Evolutionary conservation across 2,329 filamentous ascomycete species (phyloP), one percentile per base, ranked within the genome.

Genomic region (Knoxdaviesia capensis): DNA sequence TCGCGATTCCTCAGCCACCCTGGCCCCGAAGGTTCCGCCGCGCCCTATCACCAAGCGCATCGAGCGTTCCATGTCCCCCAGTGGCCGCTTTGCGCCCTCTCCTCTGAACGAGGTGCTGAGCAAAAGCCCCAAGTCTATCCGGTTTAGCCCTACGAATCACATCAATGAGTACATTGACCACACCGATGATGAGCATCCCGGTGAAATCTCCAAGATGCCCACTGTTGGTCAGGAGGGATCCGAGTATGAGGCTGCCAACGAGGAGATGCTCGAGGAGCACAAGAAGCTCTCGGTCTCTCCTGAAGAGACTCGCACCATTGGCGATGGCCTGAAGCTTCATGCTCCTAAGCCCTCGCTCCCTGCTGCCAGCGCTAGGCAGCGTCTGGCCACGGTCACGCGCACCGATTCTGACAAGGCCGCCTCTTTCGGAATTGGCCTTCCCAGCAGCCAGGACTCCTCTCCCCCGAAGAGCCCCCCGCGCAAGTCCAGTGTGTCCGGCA

Each of bases 391-490:
- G 9, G 86, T 94, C 46, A 94, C 88, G 33, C 79, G 84, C 49
- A 94, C 87, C 49, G 86, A 94, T 61, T 93, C 85, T n/a, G 75
- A 78, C 39, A 77, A 78, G 56, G 86, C 85, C 46, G 84, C 83
- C 11, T 74, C 81, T n/a, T 85, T 79, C 46, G 87, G 86, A 47
- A 74, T 94, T 53, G 85, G 84, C 48, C 47, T 54, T 56, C 64
- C 53, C 50, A 64, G 43, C 53, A 71, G 44, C 51, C 57, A 49
- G 56, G 51, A 66, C 31, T 38, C 43, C 7, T 31, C 35, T 20
- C 36, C 42, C 7, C 9, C 31, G 4, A 10, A 8, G 28, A 71
- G 69, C 48, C 59, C 78, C 46, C 74, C 73, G 56, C 74, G 79
- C 57, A 72, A 78, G 48, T 20, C 20, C 20, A 20, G 20, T 20